Conservation (phyloP, 73 alveolate genomes). For the Stentor coeruleus region DNA sequence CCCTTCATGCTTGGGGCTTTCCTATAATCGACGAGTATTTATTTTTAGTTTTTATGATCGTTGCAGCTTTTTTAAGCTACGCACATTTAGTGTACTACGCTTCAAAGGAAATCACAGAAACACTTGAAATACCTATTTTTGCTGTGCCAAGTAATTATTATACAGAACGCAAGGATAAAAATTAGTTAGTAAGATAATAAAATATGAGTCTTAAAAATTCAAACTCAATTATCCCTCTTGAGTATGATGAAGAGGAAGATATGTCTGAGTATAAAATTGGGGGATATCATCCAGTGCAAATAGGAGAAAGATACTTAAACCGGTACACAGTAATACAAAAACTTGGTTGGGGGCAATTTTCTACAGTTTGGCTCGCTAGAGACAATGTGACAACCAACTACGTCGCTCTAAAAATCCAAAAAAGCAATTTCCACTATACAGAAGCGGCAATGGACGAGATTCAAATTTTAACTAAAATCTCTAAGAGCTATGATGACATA, state of each 20-base stretch:
- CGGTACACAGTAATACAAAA: conserved; percentile 87
- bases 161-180: too few species aligned
- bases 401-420: conserved; percentile 90
- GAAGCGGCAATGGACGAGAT: conserved; percentile 98
- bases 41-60: not conserved
- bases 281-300: conserved; percentile 97
- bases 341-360: conserved; percentile 94
- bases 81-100: not conserved
- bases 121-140: not conserved
- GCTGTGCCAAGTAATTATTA: too few species aligned
- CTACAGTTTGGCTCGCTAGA: conserved; percentile 94
- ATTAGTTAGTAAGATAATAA: too few species aligned
- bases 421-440: conserved; percentile 84
- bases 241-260: conserved; percentile 63
- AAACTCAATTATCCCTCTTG: too few species aligned
- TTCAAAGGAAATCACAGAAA: conserved; percentile 2
- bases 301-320: conserved; percentile 85
- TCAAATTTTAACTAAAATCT: conserved; percentile 82
- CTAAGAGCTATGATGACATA: conserved; percentile 60
- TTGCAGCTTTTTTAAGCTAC: conserved; percentile 11
- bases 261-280: conserved; percentile 81
- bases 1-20: conserved; percentile 12
- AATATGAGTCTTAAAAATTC: too few species aligned
- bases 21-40: not conserved
- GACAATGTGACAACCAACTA: conserved; percentile 79